Conservation (phyloP, 768 basidiomycete genomes). For the Lyophyllum semitale region DNA sequence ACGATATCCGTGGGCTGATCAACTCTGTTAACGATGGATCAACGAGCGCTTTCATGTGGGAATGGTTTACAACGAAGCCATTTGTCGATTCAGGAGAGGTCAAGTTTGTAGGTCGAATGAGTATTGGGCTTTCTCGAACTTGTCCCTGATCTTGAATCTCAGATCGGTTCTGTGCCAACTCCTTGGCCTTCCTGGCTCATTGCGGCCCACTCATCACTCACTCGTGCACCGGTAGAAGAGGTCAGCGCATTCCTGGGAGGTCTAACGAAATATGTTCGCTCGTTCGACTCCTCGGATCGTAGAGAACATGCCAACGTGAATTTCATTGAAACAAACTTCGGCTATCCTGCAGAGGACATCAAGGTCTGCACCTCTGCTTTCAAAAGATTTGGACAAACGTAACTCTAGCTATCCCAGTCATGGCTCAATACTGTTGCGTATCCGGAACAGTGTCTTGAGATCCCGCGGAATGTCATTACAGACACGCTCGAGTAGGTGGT, state of each 20-base stretch:
- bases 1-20: conserved; percentile 80
- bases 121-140: background rate
- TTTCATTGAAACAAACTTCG: conserved; percentile 79
- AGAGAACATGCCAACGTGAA: conserved; percentile 62
- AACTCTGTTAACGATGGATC: conserved; percentile 86
- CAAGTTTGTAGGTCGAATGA: conserved; percentile 66
- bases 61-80: conserved; percentile 82
- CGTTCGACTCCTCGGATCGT: conserved; percentile 62
- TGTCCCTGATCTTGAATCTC: background rate
- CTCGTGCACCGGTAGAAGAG: conserved; percentile 51
- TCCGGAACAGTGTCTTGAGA: conserved; percentile 61
- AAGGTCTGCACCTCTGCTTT: conserved; percentile 40
- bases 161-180: conserved; percentile 86
- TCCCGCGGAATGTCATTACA: conserved; percentile 64
- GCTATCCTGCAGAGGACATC: conserved; percentile 82
- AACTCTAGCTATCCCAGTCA: conserved; percentile 42
- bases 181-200: conserved; percentile 99
- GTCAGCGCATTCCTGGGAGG: conserved; percentile 61
- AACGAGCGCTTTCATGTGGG: conserved; percentile 94
- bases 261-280: conserved; percentile 65
- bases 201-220: conserved; percentile 72
- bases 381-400: background rate
- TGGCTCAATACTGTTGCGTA: conserved; percentile 86
- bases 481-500: conserved; percentile 70
- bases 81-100: conserved; percentile 78